Base-by-base conservation (phyloP, 2,329 filamentous ascomycete genomes). In the Ophiocordyceps camponoti-leonardi region DNA sequence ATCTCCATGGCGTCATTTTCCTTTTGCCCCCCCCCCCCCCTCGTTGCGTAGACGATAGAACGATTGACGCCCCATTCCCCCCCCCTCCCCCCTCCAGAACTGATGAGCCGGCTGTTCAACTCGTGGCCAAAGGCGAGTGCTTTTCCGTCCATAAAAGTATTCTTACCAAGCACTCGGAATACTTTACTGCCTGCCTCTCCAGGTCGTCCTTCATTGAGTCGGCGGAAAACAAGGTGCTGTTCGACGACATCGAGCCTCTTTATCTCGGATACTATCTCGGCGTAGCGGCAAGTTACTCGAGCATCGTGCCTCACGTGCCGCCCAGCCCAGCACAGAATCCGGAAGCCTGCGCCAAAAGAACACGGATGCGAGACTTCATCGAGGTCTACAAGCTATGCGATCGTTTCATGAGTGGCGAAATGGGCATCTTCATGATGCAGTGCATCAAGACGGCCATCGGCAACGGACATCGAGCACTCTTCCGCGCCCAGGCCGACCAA, bases 301-400 rank as follows among this genome's bases (percentile, higher is more conserved):
- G 56, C n/a, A 56, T 63, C 26, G 51, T 59, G 1, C 58, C 58
- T 6, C 55, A 60, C 45, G 42, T 50, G 2, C 44, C 52, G 5
- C 59, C 58, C 13, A 4, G 4, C 12, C 23, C 7, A 16, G 23
- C n/a, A 12, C 4, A 43, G 11, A 26, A 26, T 26, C 23, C 23
- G 23, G 23, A 26, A 26, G 8, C 8, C 43, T 48, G 1, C 52
- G 53, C 2, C 43, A 52, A 2, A 41, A 48, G 11, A 4, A 54
- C 58, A 11, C 51, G 57, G 6, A 51, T 63, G 20, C 47, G 53
- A 14, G 61, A 63, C 45, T 60, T 52, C 18, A 47, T 63, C 30
- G 60, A 63, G 42, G 61, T 63, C 4, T 61, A 56, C 48, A 63
- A 62, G 50, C 54, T 63, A 11, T 62, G 61, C 45, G 61, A 63